phyloP scores from a whole-genome alignment of 306 rosid genomes.

The Inga laurina region DNA sequence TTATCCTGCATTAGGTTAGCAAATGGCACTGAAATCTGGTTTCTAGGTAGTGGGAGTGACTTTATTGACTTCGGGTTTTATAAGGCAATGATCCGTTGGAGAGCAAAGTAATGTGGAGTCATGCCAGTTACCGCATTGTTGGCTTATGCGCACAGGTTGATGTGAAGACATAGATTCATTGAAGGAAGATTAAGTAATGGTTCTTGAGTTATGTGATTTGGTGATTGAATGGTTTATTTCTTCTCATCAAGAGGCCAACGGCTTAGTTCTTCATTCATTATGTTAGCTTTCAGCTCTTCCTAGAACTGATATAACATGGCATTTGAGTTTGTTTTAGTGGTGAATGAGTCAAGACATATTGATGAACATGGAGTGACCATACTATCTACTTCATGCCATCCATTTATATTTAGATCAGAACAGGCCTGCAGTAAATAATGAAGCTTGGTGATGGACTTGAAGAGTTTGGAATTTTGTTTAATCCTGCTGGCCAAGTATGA shows the following conservation, averaged over 20 bases:
- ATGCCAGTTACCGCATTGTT: not conserved
- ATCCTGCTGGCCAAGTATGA: not conserved
- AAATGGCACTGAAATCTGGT: not conserved
- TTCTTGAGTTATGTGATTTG: not conserved
- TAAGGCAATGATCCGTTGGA: not conserved
- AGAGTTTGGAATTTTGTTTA: not conserved
- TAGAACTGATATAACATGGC: not conserved
- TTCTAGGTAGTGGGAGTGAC: not conserved
- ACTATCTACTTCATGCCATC: not conserved
- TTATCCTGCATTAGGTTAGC: not conserved
- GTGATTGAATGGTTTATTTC: not conserved
- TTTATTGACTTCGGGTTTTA: not conserved
- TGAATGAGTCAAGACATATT: not conserved
- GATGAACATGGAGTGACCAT: not conserved
- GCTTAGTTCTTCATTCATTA: not conserved
- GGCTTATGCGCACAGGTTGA: not conserved
- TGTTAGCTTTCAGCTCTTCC: not conserved
- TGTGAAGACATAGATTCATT: not conserved
- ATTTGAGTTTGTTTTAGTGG: slow-evolving; percentile 2
- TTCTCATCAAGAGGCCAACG: not conserved
- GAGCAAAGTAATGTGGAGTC: not conserved
- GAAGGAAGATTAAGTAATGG: not conserved
- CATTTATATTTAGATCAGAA: not conserved
- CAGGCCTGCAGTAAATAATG: not conserved
- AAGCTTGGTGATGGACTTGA: not conserved